Conservation (phyloP, 2,329 filamentous ascomycete genomes). For the Ascocoryne sarcoides region DNA sequence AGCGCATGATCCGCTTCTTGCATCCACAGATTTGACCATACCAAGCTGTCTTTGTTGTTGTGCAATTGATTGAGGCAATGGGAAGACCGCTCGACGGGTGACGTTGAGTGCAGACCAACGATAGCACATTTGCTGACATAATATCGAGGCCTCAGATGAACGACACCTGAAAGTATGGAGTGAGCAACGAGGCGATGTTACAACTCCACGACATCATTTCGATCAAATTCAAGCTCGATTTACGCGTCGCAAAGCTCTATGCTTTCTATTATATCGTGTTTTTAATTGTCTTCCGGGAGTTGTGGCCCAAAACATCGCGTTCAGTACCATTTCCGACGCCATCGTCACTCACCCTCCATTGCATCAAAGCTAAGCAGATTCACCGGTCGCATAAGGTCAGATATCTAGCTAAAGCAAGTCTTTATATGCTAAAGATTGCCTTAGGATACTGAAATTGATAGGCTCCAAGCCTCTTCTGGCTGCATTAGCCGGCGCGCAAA, state of each 20-base stretch:
- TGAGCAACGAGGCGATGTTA: slow-evolving; percentile 15
- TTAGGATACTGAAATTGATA: too few relatives aligned
- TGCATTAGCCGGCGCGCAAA: too few relatives aligned
- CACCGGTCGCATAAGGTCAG: too few relatives aligned
- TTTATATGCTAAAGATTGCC: too few relatives aligned
- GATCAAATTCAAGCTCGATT: slow-evolving; percentile 22
- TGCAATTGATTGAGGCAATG: slow-evolving; percentile 13
- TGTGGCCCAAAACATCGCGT: slow-evolving; percentile 21
- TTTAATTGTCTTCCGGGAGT: slow-evolving; percentile 14
- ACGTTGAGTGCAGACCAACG: too few relatives aligned
- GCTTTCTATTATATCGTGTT: slow-evolving; percentile 14
- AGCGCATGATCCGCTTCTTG: too few relatives aligned
- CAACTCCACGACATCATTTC: slow-evolving; percentile 21
- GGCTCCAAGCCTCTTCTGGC: too few relatives aligned
- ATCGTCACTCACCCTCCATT: slow-evolving; percentile 5
- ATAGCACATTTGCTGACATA: neutral
- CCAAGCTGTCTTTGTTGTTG: slow-evolving; percentile 16
- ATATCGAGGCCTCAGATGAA: slow-evolving; percentile 5
- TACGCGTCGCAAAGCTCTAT: slow-evolving; percentile 26
- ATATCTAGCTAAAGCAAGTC: too few relatives aligned
- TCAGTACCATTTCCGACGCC: slow-evolving; percentile 9
- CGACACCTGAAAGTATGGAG: slow-evolving; percentile 15
- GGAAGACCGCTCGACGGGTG: too few relatives aligned
- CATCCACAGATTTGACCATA: slow-evolving; percentile 10
- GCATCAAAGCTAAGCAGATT: neutral